phyloP scores from a whole-genome alignment of 495 filamentous ascomycete species.

The Neohortaea acidophila region DNA sequence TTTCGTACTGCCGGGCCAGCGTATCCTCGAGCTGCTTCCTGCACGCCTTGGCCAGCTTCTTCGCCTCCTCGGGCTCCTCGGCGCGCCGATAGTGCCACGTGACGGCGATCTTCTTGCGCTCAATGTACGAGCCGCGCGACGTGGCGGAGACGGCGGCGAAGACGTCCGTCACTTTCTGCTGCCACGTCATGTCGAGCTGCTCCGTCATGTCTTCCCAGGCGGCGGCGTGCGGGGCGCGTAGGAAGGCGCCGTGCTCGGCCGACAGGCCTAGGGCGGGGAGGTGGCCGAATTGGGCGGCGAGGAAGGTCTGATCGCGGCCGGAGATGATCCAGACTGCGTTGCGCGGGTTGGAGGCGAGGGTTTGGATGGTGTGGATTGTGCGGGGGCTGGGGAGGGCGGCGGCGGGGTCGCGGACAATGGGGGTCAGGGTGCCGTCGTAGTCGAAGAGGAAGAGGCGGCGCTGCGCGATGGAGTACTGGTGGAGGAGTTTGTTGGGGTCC shows the following conservation, averaged over 20 bases:
- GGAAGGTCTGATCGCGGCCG: slow-evolving; percentile 76
- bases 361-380: slow-evolving; percentile 61
- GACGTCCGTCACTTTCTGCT: slow-evolving; percentile 57
- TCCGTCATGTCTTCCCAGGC: slow-evolving; percentile 80
- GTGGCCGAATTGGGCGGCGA: slow-evolving; percentile 74
- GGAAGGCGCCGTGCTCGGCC: slow-evolving; percentile 92
- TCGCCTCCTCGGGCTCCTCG: slow-evolving; percentile 64
- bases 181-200: slow-evolving; percentile 75
- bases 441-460: slow-evolving; percentile 92
- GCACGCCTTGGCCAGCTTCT: slow-evolving; percentile 54
- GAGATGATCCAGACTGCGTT: slow-evolving; percentile 98
- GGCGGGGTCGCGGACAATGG: slow-evolving; percentile 78
- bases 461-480: slow-evolving; percentile 51
- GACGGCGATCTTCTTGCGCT: slow-evolving; percentile 77
- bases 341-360: slow-evolving; percentile 57
- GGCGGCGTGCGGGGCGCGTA: slow-evolving; percentile 53
- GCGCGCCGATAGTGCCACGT: slow-evolving; percentile 95
- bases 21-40: slow-evolving; percentile 58
- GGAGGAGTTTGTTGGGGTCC: slow-evolving; percentile 52
- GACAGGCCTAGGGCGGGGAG: slow-evolving; percentile 73
- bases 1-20: slow-evolving; percentile 61
- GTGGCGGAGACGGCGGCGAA: slow-evolving; percentile 75
- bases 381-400: slow-evolving; percentile 74
- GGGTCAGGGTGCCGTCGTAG: slow-evolving; percentile 95
- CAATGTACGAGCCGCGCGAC: slow-evolving; percentile 78